Evolutionary conservation across 345 rosid species (phyloP).

Genomic region (Salix brachista): DNA sequence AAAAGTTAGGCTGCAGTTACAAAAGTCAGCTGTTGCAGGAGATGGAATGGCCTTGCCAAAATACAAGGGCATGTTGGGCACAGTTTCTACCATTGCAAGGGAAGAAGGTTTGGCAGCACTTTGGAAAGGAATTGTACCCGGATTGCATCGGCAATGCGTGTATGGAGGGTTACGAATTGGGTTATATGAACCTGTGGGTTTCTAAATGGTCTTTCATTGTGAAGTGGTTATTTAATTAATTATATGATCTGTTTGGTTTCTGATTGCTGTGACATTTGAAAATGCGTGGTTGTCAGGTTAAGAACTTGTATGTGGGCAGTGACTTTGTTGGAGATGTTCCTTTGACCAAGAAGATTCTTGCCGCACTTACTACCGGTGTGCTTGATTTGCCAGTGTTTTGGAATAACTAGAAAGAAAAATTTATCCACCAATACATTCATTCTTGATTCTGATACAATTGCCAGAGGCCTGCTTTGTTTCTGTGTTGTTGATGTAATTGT

Average conservation of each 20-base stretch:
- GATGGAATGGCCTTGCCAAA: slow-evolving; percentile 57
- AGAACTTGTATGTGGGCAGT: slow-evolving; percentile 70
- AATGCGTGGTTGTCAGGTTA: slow-evolving; percentile 51
- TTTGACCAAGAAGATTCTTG: slow-evolving; percentile 87
- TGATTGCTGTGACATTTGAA: background rate
- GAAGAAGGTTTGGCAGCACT: slow-evolving; percentile 84
- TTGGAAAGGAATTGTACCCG: slow-evolving; percentile 91
- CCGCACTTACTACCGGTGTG: slow-evolving; percentile 97
- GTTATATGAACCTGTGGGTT: slow-evolving; percentile 80
- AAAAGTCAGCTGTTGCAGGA: slow-evolving; percentile 47
- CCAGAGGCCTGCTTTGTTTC: background rate
- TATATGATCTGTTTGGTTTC: slow-evolving; percentile 5
- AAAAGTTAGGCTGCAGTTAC: slow-evolving; percentile 98
- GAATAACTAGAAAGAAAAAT: background rate
- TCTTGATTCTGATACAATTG: background rate
- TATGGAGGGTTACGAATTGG: slow-evolving; percentile 95
- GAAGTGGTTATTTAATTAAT: background rate
- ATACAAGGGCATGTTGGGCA: slow-evolving; percentile 72
- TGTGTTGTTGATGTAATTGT: background rate
- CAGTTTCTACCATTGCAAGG: slow-evolving; percentile 73
- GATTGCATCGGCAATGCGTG: slow-evolving; percentile 84
- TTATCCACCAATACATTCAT: background rate
- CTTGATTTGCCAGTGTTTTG: background rate
- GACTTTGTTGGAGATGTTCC: slow-evolving; percentile 94
- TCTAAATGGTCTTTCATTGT: slow-evolving; percentile 10